phyloP scores from a whole-genome alignment of 2,329 filamentous ascomycete species.

The Massarina eburnea region DNA sequence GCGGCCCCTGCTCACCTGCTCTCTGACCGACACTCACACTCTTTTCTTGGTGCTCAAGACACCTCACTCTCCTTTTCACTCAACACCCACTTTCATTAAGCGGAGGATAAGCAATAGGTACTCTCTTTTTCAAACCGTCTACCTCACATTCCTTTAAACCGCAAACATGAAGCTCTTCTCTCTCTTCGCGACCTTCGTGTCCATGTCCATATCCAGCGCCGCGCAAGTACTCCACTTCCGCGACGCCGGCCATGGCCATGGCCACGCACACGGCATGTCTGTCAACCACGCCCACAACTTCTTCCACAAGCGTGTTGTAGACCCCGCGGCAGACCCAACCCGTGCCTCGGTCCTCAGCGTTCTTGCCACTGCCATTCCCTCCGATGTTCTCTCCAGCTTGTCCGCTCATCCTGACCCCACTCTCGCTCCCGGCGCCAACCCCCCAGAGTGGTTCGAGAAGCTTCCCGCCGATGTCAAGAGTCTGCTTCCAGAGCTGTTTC shows the following conservation, averaged over 20 bases:
- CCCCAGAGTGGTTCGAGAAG: background rate
- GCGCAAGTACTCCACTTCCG: background rate
- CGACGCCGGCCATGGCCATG: no score
- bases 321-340: background rate
- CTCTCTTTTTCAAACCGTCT: background rate
- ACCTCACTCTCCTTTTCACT: background rate
- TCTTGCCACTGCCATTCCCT: background rate
- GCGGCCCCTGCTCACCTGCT: background rate
- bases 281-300: background rate
- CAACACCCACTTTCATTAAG: background rate
- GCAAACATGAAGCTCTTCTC: background rate
- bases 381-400: background rate
- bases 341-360: constrained; percentile 1
- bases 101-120: background rate
- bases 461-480: background rate
- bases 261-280: no score
- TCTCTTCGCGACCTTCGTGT: background rate
- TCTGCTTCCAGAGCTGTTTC: background rate
- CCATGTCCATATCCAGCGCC: background rate
- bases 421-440: background rate
- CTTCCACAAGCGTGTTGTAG: background rate
- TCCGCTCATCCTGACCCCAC: background rate
- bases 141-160: background rate
- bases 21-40: background rate
- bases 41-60: background rate